Evolutionary conservation across 139 green algal genomes (phyloP), one percentile per base, ranked within the genome.

Genomic region (Picochlorum sp.): DNA sequence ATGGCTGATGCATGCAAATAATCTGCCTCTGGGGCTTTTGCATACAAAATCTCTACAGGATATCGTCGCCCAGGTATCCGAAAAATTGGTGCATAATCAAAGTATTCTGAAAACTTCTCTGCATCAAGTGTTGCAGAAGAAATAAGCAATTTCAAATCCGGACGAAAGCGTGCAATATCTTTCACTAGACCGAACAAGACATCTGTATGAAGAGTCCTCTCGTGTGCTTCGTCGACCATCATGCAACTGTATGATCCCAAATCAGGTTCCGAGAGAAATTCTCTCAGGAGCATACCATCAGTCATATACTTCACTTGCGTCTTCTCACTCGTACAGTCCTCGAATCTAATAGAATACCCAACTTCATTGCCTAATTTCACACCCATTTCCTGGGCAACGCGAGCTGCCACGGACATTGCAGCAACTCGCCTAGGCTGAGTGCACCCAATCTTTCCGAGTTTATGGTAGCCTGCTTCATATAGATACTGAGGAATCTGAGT

Each of bases 301-400:
- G 92, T 97, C 92, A 97, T 97, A 86, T 97, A 98, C 83, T 99
- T 99, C 57, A 99, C 62, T 50, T 92, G 41, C 4, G 94, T 99
- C 74, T 96, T 92, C 69, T 97, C 90, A 61, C 45, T 34, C 26
- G 94, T 97, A 85, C 92, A 97, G 80, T 99, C 94, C 80, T 99
- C 94, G 66, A 99, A 99, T 51, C 94, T 89, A 68, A 99, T 97
- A 24, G 84, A 94, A 81, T 99, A 99, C 15, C 94, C 94, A 18
- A 91, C 90, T 83, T 97, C 90, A 21, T 84, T 68, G 8, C 92
- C 92, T 45, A 98, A 82, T 82, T 97, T 96, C 54, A 86, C 78
- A 7, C 77, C 86, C 76, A 98, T 84, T 78, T 98, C 94, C 20
- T 92, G 62, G 2, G 88, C 86, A 11, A 99, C 94, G 11, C 94